Evolutionary conservation across 2,329 filamentous ascomycete species (phyloP).

Genomic region (Ophiostoma novo-ulmi): DNA sequence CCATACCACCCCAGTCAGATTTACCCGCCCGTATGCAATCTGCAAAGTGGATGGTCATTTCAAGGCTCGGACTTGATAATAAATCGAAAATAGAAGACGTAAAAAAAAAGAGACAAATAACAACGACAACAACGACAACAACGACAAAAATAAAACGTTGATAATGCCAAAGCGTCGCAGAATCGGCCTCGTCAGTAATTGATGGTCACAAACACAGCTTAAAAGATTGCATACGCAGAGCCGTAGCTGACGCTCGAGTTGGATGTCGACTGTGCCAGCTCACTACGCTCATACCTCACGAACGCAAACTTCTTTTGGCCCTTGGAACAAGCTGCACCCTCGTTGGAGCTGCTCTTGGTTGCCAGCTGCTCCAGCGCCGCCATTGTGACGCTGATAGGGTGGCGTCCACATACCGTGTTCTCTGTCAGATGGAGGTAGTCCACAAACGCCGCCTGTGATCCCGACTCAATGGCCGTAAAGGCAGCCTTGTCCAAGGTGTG

Average conservation of each 20-base stretch:
- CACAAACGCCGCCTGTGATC: conserved; percentile 65
- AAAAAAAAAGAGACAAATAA: background rate
- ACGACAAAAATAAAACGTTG: background rate
- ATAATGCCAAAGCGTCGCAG: background rate
- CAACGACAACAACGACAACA: background rate
- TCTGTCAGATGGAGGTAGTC: conserved; percentile 63
- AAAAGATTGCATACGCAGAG: conserved; percentile 79
- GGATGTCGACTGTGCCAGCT: conserved; percentile 57
- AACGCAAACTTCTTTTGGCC: conserved; percentile 59
- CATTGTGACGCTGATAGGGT: conserved; percentile 92
- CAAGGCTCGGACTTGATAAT: background rate
- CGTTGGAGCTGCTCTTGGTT: conserved; percentile 30
- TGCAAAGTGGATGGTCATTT: background rate
- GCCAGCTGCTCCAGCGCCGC: conserved; percentile 69
- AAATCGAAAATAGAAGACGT: background rate
- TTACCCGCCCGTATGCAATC: background rate
- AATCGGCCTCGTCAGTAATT: background rate
- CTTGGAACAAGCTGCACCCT: conserved; percentile 11
- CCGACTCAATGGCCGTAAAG: conserved; percentile 78
- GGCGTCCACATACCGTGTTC: conserved; percentile 91
- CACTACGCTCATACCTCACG: conserved; percentile 81
- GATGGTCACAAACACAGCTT: background rate
- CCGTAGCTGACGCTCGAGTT: conserved; percentile 95
- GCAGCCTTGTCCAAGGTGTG: conserved; percentile 70
- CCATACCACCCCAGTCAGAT: background rate